phyloP scores from a whole-genome alignment of 495 filamentous ascomycete species.

The Viridothelium virens region DNA sequence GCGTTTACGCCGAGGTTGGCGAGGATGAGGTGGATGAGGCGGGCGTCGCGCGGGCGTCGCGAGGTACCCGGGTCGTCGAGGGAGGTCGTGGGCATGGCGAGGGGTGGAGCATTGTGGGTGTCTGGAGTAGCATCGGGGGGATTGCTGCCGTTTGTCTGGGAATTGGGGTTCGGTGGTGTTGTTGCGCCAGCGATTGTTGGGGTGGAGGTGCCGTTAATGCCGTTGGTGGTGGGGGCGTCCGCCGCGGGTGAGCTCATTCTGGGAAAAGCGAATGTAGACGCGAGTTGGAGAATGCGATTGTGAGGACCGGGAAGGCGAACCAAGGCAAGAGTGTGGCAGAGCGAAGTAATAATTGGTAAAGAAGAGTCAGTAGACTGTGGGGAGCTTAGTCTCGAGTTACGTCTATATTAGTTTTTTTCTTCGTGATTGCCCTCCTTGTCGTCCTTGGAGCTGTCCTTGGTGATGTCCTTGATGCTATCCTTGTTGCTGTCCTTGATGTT shows the following conservation, averaged over 20 bases:
- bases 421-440: too few relatives aligned
- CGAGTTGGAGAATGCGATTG: background rate
- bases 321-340: too few relatives aligned
- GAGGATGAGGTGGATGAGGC: slow-evolving; percentile 85
- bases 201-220: slow-evolving; percentile 1
- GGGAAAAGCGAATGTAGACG: slow-evolving; percentile 32
- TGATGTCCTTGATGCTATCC: too few relatives aligned
- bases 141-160: background rate
- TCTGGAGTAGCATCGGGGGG: background rate
- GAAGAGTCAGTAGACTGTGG: too few relatives aligned
- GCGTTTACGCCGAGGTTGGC: slow-evolving; percentile 76
- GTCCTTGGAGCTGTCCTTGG: too few relatives aligned
- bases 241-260: background rate
- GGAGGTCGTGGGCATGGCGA: slow-evolving; percentile 43
- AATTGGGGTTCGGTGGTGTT: background rate
- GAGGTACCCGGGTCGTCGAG: slow-evolving; percentile 50
- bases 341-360: too few relatives aligned
- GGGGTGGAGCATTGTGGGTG: slow-evolving; percentile 27
- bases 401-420: too few relatives aligned
- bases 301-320: too few relatives aligned
- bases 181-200: background rate
- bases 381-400: too few relatives aligned
- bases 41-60: slow-evolving; percentile 80
- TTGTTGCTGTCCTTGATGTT: too few relatives aligned
- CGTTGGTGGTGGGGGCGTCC: background rate